Evolutionary conservation across 2,329 filamentous ascomycete genomes (phyloP), one percentile per base, ranked within the genome.

Genomic region (Hymenoscyphus albidus): DNA sequence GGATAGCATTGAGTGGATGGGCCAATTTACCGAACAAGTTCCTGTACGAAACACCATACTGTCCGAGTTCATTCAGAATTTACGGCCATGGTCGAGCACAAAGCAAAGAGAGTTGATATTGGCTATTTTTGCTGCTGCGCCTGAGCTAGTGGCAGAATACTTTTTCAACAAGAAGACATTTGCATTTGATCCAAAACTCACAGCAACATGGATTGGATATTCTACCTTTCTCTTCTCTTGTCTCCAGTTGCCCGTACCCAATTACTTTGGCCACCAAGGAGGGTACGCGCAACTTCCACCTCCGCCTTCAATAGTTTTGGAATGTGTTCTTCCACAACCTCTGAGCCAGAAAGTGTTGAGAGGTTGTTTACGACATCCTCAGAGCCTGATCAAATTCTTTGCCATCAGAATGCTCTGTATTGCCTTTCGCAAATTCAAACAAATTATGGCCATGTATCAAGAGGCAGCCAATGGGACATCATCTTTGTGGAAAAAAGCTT

Each of bases 191-290:
- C 93, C 95, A 0, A 98, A 97, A 74, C 82, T 96, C 5, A 95
- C 93, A 2, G 88, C 93, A 56, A 95, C 93, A 0, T 99, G 95
- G 95, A 91, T 98, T 70, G 93, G 94, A 54, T 97, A 96, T 74
- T 92, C 93, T 0, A 88, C 93, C 0, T 92, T 98, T 67, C 79
- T 99, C 5, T 96, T 96, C 76, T 90, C 90, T 66, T 86, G 88
- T 0, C 87, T 97, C 57, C 85, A 89, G 64, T 80, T 96, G 42
- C 86, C 88, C 1, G 80, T 97, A 1, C 93, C 93, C 1, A 74
- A 80, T 32, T 85, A 84, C 66, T 92, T 94, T 73, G 92, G 92
- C 13, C 85, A 88, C 70, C 81, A 81, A 51, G 82, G 84, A 13
- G 81, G 81, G 54, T 89, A 86, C 68, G 85, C 87, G 31, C 77